Conservation (phyloP, 108 stramenopile genomes). For the Parietichytrium sp. region DNA sequence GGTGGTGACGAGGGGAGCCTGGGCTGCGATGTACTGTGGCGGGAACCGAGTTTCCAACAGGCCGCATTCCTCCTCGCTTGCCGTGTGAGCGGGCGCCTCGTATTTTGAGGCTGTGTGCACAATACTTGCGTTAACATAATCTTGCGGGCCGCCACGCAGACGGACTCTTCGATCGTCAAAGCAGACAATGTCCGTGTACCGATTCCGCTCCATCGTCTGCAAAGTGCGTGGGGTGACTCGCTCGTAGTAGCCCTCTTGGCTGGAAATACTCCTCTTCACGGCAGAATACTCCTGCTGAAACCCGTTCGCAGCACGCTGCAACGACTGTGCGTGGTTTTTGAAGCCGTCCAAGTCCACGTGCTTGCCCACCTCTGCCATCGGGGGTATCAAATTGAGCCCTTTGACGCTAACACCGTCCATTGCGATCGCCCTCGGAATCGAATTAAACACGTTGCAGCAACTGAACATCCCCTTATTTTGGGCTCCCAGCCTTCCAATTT, state of each 20-base stretch:
- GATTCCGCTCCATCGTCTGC: not conserved
- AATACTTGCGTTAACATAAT: conserved; percentile 3
- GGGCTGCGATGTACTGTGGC: conserved; percentile 33
- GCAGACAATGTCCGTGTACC: conserved; percentile 36
- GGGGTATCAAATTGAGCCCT: not conserved
- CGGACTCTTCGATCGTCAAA: not conserved
- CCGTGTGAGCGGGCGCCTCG: too few relatives aligned
- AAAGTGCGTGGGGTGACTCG: not conserved
- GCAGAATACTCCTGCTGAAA: not conserved
- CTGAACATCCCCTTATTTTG: not conserved
- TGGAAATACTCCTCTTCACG: not conserved
- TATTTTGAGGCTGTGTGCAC: too few relatives aligned
- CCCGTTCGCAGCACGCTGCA: not conserved
- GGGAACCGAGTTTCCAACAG: too few relatives aligned
- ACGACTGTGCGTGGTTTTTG: not conserved
- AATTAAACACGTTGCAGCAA: not conserved
- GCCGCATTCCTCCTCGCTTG: too few relatives aligned
- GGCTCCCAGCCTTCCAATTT: not conserved
- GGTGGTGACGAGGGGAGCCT: conserved; percentile 3
- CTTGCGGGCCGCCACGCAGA: not conserved
- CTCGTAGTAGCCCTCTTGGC: not conserved
- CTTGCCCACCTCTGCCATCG: not conserved
- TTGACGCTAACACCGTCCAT: too few relatives aligned
- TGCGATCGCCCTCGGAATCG: not conserved
- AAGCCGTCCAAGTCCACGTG: not conserved